Conservation (phyloP, 768 basidiomycete genomes). For the Coprinopsis sp. region DNA sequence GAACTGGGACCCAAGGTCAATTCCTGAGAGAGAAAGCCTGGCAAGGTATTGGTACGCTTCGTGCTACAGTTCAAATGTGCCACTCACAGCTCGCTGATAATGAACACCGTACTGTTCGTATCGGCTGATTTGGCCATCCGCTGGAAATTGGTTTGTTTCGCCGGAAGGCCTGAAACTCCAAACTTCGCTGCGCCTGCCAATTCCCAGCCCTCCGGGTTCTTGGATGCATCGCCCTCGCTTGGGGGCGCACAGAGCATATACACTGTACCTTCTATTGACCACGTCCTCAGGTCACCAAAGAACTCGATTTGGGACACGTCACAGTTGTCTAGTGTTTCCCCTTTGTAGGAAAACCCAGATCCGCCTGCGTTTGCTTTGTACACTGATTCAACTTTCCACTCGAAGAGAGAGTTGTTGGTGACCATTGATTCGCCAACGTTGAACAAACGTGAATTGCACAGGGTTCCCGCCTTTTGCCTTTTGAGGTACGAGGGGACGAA, state of each 20-base stretch:
- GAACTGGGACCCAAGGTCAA: conserved; percentile 14
- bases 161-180: neutral
- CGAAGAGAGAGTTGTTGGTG: conserved; percentile 23
- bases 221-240: neutral
- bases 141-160: neutral
- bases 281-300: conserved; percentile 15
- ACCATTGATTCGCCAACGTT: conserved; percentile 22
- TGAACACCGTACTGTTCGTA: neutral
- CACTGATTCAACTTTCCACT: conserved; percentile 20
- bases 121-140: neutral
- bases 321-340: conserved; percentile 20
- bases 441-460: conserved; percentile 23
- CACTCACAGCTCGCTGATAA: neutral
- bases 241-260: neutral
- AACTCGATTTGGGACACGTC: conserved; percentile 20
- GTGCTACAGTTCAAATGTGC: too few relatives aligned
- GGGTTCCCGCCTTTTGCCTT: conserved; percentile 19
- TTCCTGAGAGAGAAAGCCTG: conserved; percentile 11
- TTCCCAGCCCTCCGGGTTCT: neutral
- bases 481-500: conserved; percentile 18
- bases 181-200: neutral
- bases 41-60: neutral
- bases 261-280: conserved; percentile 18
- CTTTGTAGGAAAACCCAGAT: conserved; percentile 20
- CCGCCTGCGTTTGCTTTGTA: conserved; percentile 19